phyloP scores from a whole-genome alignment of 2,329 filamentous ascomycete genomes.

The Colletotrichum higginsianum region DNA sequence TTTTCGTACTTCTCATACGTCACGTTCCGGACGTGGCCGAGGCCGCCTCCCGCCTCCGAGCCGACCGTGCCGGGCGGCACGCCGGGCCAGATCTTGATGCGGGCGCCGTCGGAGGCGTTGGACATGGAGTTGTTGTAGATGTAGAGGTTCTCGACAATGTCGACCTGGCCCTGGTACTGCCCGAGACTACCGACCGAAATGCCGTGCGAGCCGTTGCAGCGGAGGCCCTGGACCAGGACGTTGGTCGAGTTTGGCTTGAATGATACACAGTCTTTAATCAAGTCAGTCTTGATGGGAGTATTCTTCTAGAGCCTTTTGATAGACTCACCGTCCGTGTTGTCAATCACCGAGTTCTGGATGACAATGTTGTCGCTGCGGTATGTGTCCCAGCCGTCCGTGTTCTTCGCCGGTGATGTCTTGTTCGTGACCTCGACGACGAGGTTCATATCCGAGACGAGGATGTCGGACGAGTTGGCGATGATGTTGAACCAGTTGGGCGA shows the following conservation, averaged over 20 bases:
- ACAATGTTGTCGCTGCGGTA: slow-evolving; percentile 74
- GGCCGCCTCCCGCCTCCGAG: slow-evolving; percentile 74
- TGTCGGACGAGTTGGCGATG: slow-evolving; percentile 74
- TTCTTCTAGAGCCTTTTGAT: no score
- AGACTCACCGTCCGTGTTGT: slow-evolving; percentile 70
- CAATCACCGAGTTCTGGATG: slow-evolving; percentile 75
- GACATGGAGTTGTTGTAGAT: slow-evolving; percentile 73
- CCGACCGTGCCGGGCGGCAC: slow-evolving; percentile 47
- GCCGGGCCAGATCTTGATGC: slow-evolving; percentile 82
- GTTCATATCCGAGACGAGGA: slow-evolving; percentile 74
- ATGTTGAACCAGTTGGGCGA: slow-evolving; percentile 67
- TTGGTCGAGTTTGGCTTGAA: slow-evolving; percentile 83
- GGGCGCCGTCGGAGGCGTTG: slow-evolving; percentile 74
- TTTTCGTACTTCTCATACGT: slow-evolving; percentile 77
- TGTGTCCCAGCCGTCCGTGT: slow-evolving; percentile 77
- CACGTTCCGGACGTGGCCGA: slow-evolving; percentile 72
- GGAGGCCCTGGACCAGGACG: slow-evolving; percentile 76
- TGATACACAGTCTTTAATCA: slow-evolving; percentile 70
- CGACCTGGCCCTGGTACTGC: slow-evolving; percentile 76
- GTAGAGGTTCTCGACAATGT: slow-evolving; percentile 79
- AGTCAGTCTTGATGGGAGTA: no score
- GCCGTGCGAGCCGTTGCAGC: slow-evolving; percentile 79
- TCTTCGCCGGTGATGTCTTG: slow-evolving; percentile 57
- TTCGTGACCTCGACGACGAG: slow-evolving; percentile 54
- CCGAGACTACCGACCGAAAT: slow-evolving; percentile 80